Percentiles rank a stretch among this genome's conserved stretches.
These are phyloP conservation scores for Rhizopogon vulgaris DNA, from an alignment of 768 basidiomycete genomes.

Conservation along the genomic window DNA sequence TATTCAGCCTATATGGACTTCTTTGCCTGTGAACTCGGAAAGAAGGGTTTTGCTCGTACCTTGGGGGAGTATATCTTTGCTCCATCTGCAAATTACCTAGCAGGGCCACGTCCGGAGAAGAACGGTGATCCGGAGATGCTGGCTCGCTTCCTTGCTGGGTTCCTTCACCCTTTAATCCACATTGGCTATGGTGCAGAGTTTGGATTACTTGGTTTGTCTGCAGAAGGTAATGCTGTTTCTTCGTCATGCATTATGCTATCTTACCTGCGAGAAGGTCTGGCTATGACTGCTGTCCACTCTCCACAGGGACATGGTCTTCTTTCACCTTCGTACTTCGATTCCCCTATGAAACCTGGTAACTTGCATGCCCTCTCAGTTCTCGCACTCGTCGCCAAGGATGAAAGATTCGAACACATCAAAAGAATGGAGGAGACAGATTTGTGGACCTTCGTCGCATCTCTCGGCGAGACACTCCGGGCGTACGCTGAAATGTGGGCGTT, in stretches of 20 bases:
- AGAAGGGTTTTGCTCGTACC: slow-evolving; percentile 35
- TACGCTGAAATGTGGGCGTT: slow-evolving; percentile 44
- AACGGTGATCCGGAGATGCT: slow-evolving; percentile 44
- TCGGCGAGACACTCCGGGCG: slow-evolving; percentile 32
- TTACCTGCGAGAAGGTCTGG: slow-evolving; percentile 41
- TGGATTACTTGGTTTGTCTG: slow-evolving; percentile 47
- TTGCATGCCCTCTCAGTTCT: slow-evolving; percentile 41
- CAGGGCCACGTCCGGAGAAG: slow-evolving; percentile 29
- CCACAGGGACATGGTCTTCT: slow-evolving; percentile 1
- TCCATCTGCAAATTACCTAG: slow-evolving; percentile 33
- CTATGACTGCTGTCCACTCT: slow-evolving; percentile 37
- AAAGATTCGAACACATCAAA: slow-evolving; percentile 23
- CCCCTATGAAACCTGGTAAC: background rate
- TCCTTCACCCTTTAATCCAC: slow-evolving; percentile 64
- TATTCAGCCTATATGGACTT: slow-evolving; percentile 55
- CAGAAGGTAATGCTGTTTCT: slow-evolving; percentile 47
- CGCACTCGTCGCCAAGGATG: slow-evolving; percentile 46
- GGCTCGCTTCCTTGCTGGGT: slow-evolving; percentile 45
- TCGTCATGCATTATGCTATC: slow-evolving; percentile 27
- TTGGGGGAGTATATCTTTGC: slow-evolving; percentile 58
- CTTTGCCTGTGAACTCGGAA: slow-evolving; percentile 39
- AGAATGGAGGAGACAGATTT: slow-evolving; percentile 21
- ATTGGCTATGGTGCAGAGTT: slow-evolving; percentile 60
- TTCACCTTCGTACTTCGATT: background rate
- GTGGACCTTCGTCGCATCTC: slow-evolving; percentile 25